A percentile compares a stretch with the other conserved stretches of the same genome.
Conservation (phyloP, 495 filamentous ascomycete species). For the Penicillium cataractarum region DNA sequence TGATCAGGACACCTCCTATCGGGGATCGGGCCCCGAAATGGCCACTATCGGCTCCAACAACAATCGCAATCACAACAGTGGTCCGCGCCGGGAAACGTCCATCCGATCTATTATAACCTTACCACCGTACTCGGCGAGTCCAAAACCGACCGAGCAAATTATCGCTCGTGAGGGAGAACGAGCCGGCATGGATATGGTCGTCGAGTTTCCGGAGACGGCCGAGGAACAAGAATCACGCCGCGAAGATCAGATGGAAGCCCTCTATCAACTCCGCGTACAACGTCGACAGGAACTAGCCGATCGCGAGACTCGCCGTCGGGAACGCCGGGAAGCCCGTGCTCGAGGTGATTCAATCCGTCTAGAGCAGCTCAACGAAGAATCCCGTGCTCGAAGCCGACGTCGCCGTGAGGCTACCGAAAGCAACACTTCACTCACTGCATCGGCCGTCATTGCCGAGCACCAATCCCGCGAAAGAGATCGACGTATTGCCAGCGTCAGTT, state of each 20-base stretch:
- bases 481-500: slow-evolving; percentile 80
- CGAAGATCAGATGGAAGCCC: slow-evolving; percentile 89
- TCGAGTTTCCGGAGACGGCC: slow-evolving; percentile 77
- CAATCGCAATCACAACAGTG: slow-evolving; percentile 23
- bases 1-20: slow-evolving; percentile 31
- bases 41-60: slow-evolving; percentile 12
- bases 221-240: slow-evolving; percentile 78
- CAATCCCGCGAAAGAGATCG: slow-evolving; percentile 70
- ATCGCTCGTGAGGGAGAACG: slow-evolving; percentile 90
- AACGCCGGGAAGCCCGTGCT: slow-evolving; percentile 68
- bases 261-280: slow-evolving; percentile 86
- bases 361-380: slow-evolving; percentile 56
- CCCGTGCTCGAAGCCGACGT: slow-evolving; percentile 29
- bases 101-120: slow-evolving; percentile 91
- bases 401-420: slow-evolving; percentile 36
- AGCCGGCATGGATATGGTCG: slow-evolving; percentile 86
- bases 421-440: slow-evolving; percentile 31
- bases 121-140: slow-evolving; percentile 73
- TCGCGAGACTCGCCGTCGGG: slow-evolving; percentile 70
- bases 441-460: slow-evolving; percentile 61
- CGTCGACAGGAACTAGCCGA: slow-evolving; percentile 76
- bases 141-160: slow-evolving; percentile 78
- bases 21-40: slow-evolving; percentile 36
- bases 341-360: slow-evolving; percentile 68
- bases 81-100: slow-evolving; percentile 80